These are phyloP conservation scores for Fusarium oxysporum DNA, from an alignment of 2,329 filamentous ascomycete genomes.

Conservation along the genomic window DNA sequence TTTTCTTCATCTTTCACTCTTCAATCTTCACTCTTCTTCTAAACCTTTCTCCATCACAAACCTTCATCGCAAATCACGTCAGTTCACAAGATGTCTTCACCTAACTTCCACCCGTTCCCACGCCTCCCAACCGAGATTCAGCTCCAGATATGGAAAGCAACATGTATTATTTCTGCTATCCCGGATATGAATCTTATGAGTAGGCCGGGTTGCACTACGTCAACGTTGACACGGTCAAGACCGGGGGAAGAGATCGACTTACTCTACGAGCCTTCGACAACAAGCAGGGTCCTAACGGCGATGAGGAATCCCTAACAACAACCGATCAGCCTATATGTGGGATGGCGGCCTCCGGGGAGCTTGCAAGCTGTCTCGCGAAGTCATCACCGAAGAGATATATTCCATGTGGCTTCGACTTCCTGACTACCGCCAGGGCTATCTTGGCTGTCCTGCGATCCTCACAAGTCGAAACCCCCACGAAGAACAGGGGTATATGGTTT, in stretches of 20 bases:
- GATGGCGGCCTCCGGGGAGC: not conserved
- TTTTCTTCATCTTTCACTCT: not conserved
- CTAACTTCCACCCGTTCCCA: not conserved
- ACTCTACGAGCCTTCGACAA: not conserved
- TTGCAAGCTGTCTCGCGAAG: not conserved
- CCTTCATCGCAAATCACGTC: not conserved
- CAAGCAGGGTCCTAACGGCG: fast-evolving
- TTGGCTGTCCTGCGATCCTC: fast-evolving
- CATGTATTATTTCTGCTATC: not conserved
- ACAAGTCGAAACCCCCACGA: fast-evolving
- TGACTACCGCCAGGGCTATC: fast-evolving
- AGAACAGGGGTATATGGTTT: not conserved
- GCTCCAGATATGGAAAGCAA: not conserved
- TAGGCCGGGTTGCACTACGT: not conserved
- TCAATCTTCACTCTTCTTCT: not conserved
- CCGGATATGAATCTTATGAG: not conserved
- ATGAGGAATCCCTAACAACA: fast-evolving
- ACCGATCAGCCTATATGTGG: not conserved
- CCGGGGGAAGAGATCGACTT: not conserved
- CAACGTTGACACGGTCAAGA: not conserved
- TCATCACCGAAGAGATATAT: not conserved
- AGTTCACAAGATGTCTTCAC: not conserved
- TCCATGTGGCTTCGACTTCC: too few species aligned
- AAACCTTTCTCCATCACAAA: fast-evolving
- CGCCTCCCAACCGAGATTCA: not conserved